A percentile compares a stretch with the other conserved stretches of the same genome.
Conservation (phyloP, 768 basidiomycete genomes). For the Hysterangium stoloniferum region DNA sequence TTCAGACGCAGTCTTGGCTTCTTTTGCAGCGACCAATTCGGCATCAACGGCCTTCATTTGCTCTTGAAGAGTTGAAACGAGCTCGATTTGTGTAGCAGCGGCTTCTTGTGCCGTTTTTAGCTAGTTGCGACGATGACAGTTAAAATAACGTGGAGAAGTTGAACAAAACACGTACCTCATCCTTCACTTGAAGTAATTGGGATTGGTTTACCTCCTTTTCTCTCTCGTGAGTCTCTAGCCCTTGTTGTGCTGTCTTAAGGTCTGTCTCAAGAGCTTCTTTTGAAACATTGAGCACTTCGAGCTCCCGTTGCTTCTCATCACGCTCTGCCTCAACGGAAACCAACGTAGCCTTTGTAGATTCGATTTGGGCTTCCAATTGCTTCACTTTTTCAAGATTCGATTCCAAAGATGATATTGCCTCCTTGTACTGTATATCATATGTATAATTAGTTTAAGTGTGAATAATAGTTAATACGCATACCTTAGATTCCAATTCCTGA, state of each 20-base stretch:
- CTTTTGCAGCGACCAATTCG: constrained; percentile 44
- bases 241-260: constrained; percentile 34
- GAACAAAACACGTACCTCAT: constrained; percentile 39
- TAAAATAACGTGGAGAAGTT: not conserved
- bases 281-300: constrained; percentile 41
- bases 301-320: constrained; percentile 35
- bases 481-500: constrained; percentile 56
- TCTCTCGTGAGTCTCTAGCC: constrained; percentile 31
- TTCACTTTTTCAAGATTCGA: constrained; percentile 43
- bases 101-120: constrained; percentile 41
- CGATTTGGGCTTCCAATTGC: constrained; percentile 47
- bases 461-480: constrained; percentile 19
- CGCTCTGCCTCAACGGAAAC: constrained; percentile 38
- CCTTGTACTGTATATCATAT: constrained; percentile 42
- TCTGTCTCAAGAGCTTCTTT: constrained; percentile 43
- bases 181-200: constrained; percentile 34
- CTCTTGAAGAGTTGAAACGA: constrained; percentile 39
- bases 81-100: constrained; percentile 34
- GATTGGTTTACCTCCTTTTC: constrained; percentile 22
- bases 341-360: constrained; percentile 42
- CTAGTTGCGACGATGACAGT: constrained; percentile 27
- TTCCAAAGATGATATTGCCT: constrained; percentile 44
- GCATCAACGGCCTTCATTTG: constrained; percentile 45
- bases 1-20: constrained; percentile 44
- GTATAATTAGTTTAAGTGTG: constrained; percentile 1